Base-by-base conservation (phyloP, 805 yeast genomes). In the Barnettozyma californica region DNA sequence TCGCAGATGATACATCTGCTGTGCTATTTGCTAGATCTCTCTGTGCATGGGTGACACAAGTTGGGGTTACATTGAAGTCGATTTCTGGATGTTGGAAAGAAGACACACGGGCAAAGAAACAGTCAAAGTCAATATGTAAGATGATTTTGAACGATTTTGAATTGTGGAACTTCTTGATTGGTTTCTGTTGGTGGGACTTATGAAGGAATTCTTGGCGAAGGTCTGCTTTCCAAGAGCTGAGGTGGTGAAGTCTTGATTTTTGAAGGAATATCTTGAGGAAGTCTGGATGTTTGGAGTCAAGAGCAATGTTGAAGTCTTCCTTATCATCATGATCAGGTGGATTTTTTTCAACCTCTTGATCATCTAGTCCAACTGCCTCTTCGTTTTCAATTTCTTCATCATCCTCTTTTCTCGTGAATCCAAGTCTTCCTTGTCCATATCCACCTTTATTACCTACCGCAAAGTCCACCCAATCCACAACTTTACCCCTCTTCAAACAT, bases 1-100 rank as follows among this genome's bases (percentile, higher is more conserved):
- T 94, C 61, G 97, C 90, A 50, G 96, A 86, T 0, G 98, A 94
- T 13, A 94, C 72, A 63, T 92, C 98, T 0, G 97, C 80, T 0
- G 84, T 73, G 2, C 59, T 56, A 5, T 51, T 50, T 1, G 50
- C 62, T 40, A 57, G 59, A 33, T 66, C 65, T 4, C 55, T 41
- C 1, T 67, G 64, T 20, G 79, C 80, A 56, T 77, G 74, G 40
- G 83, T 74, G 1, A 81, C 70, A 71, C 96, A 69, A 66, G 92
- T 65, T 61, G 84, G 70, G 74, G 84, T 65, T 56, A 68, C 50
- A 40, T 73, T 33, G 56, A 66, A 51, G 50, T 78, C 78, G 16
- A 83, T 60, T 2, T 80, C 72, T 0, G 85, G 83, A 38, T 72
- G 68, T 14, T 67, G 71, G 47, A 81, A 66, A 3, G 87, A 77